These are phyloP conservation scores for Alternaria viburni DNA, from an alignment of 2,329 filamentous ascomycete species.

Conservation along the genomic window DNA sequence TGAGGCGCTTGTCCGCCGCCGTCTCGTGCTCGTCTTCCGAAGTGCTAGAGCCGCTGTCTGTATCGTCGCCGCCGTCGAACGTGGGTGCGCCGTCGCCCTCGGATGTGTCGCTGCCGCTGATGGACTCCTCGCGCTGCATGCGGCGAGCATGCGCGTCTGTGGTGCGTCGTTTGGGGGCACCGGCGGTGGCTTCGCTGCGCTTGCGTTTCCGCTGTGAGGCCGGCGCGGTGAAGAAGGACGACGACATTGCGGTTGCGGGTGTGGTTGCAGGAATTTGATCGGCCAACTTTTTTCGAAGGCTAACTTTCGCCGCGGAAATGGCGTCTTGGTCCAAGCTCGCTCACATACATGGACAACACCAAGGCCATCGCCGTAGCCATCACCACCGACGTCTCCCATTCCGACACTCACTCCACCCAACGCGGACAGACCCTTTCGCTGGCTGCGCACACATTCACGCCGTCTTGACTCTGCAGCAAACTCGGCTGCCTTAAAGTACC, in stretches of 20 bases:
- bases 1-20: constrained; percentile 82
- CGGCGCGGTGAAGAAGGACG: constrained; percentile 93
- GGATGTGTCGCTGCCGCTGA: constrained; percentile 79
- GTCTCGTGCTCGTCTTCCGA: constrained; percentile 86
- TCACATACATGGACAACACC: neutral
- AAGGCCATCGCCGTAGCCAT: neutral
- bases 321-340: constrained; percentile 10
- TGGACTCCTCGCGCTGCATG: constrained; percentile 73
- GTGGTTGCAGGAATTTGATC: constrained; percentile 25
- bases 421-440: neutral
- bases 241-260: constrained; percentile 61
- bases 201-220: constrained; percentile 91
- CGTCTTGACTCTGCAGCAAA: neutral
- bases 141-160: constrained; percentile 54
- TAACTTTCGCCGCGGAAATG: neutral
- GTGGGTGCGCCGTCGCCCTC: constrained; percentile 63
- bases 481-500: neutral
- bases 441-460: neutral
- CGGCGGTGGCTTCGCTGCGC: constrained; percentile 59
- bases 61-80: constrained; percentile 39
- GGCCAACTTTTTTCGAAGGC: constrained; percentile 35
- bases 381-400: neutral
- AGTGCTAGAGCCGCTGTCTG: constrained; percentile 55
- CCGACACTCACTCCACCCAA: neutral
- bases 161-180: constrained; percentile 67